These are phyloP conservation scores for Ilyonectria robusta DNA, from an alignment of 2,329 filamentous ascomycete genomes.

Conservation along the genomic window DNA sequence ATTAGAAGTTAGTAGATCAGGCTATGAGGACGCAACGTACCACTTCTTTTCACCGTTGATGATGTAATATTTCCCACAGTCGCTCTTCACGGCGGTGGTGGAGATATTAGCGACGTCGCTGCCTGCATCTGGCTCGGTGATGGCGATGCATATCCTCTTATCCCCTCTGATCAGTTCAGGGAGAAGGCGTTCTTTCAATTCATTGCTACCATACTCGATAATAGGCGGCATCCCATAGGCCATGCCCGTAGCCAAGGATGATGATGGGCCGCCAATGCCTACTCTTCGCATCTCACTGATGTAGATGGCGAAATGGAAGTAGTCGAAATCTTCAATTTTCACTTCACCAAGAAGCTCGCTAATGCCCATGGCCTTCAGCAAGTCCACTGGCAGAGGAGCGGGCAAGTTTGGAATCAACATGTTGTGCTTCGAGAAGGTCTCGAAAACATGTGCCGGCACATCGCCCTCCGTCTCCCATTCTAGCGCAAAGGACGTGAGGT, in stretches of 20 bases:
- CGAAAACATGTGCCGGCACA: constrained; percentile 75
- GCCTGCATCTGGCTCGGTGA: constrained; percentile 83
- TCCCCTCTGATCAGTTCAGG: constrained; percentile 77
- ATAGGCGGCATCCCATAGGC: constrained; percentile 81
- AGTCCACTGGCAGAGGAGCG: constrained; percentile 76
- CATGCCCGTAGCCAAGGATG: constrained; percentile 77
- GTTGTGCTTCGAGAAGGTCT: constrained; percentile 73
- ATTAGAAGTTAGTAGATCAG: too few relatives aligned
- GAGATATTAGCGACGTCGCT: constrained; percentile 81
- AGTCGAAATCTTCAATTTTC: constrained; percentile 82
- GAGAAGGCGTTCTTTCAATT: constrained; percentile 76
- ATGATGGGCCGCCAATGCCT: constrained; percentile 74
- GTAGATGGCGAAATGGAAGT: constrained; percentile 79
- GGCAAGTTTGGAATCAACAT: constrained; percentile 80
- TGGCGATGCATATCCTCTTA: constrained; percentile 81
- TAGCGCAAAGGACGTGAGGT: constrained; percentile 72
- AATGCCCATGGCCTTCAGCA: constrained; percentile 77
- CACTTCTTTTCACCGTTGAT: constrained; percentile 79
- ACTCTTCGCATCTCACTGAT: constrained; percentile 79
- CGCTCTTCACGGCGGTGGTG: constrained; percentile 74
- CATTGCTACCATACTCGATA: constrained; percentile 74
- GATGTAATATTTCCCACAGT: constrained; percentile 77
- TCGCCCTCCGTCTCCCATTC: constrained; percentile 79
- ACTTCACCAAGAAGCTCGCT: constrained; percentile 75
- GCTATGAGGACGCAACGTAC: background rate